phyloP scores from a whole-genome alignment of 495 filamentous ascomycete species.

The Daldinia caldariorum region DNA sequence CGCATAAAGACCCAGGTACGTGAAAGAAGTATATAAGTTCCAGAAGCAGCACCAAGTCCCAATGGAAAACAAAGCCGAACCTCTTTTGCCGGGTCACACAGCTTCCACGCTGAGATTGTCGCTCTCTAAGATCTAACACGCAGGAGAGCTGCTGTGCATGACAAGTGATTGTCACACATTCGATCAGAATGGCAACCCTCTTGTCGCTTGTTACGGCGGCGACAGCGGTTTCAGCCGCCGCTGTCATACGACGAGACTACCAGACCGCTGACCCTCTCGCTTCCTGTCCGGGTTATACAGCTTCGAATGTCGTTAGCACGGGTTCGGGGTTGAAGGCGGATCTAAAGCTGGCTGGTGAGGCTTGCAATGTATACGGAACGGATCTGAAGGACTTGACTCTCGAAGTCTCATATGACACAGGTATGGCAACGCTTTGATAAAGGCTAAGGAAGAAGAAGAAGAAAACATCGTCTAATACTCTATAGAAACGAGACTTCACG shows the following conservation, averaged over 20 bases:
- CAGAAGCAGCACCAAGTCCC: background rate
- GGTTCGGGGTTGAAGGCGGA: conserved; percentile 68
- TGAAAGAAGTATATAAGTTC: conserved; percentile 25
- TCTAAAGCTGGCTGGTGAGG: conserved; percentile 70
- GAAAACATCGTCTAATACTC: conserved; percentile 19
- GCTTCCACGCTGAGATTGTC: conserved; percentile 31
- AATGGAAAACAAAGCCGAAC: background rate
- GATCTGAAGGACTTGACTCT: conserved; percentile 74
- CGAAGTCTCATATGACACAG: conserved; percentile 77
- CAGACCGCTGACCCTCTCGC: conserved; percentile 43
- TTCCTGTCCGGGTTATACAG: conserved; percentile 77
- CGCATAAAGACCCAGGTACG: background rate
- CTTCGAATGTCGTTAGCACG: conserved; percentile 67
- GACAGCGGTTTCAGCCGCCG: conserved; percentile 36
- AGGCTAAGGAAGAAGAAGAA: background rate
- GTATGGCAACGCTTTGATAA: conserved; percentile 54
- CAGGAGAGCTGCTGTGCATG: conserved; percentile 9
- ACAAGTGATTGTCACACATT: conserved; percentile 6
- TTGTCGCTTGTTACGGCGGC: conserved; percentile 43
- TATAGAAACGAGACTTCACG: conserved; percentile 78
- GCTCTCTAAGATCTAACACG: conserved; percentile 10
- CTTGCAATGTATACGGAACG: conserved; percentile 76
- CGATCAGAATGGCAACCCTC: conserved; percentile 37
- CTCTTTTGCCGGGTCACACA: conserved; percentile 16
- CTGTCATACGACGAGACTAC: conserved; percentile 40